These are phyloP conservation scores for Tulasnella sp. DNA, from an alignment of 768 basidiomycete genomes.

Conservation along the genomic window DNA sequence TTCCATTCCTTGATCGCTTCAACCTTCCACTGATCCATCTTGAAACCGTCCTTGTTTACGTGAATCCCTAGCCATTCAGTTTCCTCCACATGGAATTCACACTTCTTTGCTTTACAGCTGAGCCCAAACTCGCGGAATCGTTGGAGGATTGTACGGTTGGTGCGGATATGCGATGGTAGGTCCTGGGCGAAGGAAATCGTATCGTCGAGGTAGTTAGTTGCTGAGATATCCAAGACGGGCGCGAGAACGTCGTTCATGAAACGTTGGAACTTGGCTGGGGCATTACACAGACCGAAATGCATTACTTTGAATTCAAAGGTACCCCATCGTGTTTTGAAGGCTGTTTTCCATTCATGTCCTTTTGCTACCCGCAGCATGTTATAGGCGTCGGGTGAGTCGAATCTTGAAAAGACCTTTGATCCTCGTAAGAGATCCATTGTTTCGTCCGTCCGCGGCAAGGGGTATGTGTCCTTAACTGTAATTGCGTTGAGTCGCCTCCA, in stretches of 20 bases:
- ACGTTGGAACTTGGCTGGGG: not conserved
- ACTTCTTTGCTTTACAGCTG: not conserved
- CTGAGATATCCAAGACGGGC: conserved; percentile 27
- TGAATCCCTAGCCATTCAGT: not conserved
- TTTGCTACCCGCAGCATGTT: conserved; percentile 8
- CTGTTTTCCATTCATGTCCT: conserved; percentile 33
- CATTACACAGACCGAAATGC: not conserved
- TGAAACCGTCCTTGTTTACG: not conserved
- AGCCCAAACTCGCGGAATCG: not conserved
- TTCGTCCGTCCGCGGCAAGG: conserved; percentile 36
- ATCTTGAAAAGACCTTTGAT: not conserved
- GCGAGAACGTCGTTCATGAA: not conserved
- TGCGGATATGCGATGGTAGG: not conserved
- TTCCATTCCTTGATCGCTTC: conserved; percentile 24
- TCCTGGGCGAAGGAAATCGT: conserved; percentile 33
- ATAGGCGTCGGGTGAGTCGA: conserved; percentile 28
- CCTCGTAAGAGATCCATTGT: not conserved
- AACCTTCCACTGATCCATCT: conserved; percentile 14
- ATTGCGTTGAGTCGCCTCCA: not conserved
- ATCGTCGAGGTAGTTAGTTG: conserved; percentile 38
- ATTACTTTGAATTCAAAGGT: not conserved
- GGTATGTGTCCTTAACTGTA: not conserved
- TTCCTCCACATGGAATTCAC: not conserved
- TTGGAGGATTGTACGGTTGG: not conserved
- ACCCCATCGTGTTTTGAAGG: conserved; percentile 19